phyloP scores from a whole-genome alignment of 306 rosid species.

The Casuarina equisetifolia region DNA sequence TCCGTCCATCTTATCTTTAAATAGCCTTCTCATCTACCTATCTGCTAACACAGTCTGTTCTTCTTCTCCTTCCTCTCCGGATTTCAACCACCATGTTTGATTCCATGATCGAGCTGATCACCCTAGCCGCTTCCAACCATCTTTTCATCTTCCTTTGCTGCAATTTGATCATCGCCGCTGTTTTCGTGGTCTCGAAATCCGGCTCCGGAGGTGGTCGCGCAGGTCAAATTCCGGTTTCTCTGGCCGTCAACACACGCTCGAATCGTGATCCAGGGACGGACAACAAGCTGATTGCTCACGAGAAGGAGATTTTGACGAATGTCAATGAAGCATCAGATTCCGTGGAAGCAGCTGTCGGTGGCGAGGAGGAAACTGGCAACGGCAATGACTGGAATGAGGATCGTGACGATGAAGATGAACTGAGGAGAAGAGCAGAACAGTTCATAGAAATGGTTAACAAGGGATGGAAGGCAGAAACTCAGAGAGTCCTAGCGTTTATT shows the following conservation, averaged over 20 bases:
- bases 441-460: conserved; percentile 68
- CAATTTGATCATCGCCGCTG: conserved; percentile 65
- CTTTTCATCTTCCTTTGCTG: conserved; percentile 63
- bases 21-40: too few species aligned
- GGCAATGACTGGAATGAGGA: conserved; percentile 19
- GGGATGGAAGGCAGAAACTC: conserved; percentile 62
- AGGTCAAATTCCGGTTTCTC: conserved; percentile 33
- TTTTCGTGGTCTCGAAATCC: conserved; percentile 58
- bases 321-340: conserved; percentile 26
- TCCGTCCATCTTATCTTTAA: not conserved
- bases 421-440: conserved; percentile 68
- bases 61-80: too few species aligned
- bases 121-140: conserved; percentile 66
- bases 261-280: not conserved
- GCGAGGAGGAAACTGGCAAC: not conserved
- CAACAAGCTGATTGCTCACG: too few species aligned
- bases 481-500: conserved; percentile 29
- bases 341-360: not conserved
- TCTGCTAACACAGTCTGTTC: too few species aligned
- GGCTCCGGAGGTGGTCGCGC: conserved; percentile 32
- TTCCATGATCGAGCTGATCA: conserved; percentile 50
- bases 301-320: not conserved
- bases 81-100: too few species aligned
- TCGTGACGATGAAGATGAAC: conserved; percentile 31
- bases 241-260: conserved; percentile 21